Conservation (phyloP, 2,329 filamentous ascomycete genomes). For the Penicillium sp. region DNA sequence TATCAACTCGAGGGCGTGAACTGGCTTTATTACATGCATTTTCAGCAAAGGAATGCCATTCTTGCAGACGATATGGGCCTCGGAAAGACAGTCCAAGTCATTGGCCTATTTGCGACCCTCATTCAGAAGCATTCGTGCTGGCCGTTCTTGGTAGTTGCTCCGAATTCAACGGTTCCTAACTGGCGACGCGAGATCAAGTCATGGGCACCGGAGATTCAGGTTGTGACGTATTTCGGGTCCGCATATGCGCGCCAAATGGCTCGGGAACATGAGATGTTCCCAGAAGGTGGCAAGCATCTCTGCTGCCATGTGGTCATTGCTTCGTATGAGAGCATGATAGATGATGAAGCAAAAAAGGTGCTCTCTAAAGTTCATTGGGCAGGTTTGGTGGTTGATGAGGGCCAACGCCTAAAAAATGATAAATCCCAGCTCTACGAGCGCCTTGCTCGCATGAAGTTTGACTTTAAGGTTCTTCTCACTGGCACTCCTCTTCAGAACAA, state of each 20-base stretch:
- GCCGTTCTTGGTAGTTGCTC: slow-evolving; percentile 90
- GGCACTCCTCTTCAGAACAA: slow-evolving; percentile 83
- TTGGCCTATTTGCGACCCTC: slow-evolving; percentile 75
- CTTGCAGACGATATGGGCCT: slow-evolving; percentile 98
- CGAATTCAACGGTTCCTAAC: slow-evolving; percentile 94
- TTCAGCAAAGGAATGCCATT: slow-evolving; percentile 78
- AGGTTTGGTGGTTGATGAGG: slow-evolving; percentile 89
- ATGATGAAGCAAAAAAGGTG: slow-evolving; percentile 64
- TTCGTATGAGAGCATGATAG: slow-evolving; percentile 86
- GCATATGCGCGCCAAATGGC: slow-evolving; percentile 72
- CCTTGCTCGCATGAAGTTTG: slow-evolving; percentile 70
- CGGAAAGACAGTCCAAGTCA: slow-evolving; percentile 93
- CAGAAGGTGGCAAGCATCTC: slow-evolving; percentile 61
- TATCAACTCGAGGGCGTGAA: slow-evolving; percentile 94
- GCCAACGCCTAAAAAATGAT: slow-evolving; percentile 93
- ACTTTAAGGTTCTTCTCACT: slow-evolving; percentile 83
- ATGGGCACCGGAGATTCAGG: slow-evolving; percentile 82
- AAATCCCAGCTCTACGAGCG: slow-evolving; percentile 77
- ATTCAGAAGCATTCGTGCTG: slow-evolving; percentile 72
- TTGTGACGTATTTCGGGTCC: slow-evolving; percentile 90
- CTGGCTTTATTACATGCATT: slow-evolving; percentile 92
- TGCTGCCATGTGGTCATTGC: slow-evolving; percentile 91
- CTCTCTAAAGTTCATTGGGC: slow-evolving; percentile 78
- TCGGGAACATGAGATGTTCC: slow-evolving; percentile 83
- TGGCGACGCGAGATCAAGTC: slow-evolving; percentile 95